Evolutionary conservation across 257 asterid species (phyloP).

Genomic region (Echium plantagineum): DNA sequence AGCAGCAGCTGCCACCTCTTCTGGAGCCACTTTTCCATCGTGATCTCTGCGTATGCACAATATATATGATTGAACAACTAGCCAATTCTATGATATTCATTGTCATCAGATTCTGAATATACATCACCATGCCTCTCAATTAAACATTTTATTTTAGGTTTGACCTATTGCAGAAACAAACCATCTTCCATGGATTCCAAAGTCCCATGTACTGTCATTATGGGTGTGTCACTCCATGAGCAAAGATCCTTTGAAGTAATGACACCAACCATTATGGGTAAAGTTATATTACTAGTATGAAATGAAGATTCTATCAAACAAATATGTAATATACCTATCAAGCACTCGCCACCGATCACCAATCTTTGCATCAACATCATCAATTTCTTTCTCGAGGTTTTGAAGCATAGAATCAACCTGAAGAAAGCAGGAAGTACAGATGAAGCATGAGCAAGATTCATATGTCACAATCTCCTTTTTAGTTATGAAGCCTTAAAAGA

Average conservation of each 20-base stretch:
- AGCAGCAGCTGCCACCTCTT: conserved; percentile 84
- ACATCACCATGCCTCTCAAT: too few species aligned
- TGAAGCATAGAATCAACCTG: conserved; percentile 98
- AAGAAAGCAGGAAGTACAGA: conserved; percentile 3
- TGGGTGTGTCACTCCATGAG: too few species aligned
- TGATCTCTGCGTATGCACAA: conserved; percentile 38
- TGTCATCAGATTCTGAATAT: not conserved
- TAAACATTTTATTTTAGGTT: too few species aligned
- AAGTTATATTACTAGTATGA: not conserved
- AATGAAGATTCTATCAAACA: not conserved
- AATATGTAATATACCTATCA: conserved; percentile 49
- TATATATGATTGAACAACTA: not conserved
- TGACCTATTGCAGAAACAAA: too few species aligned
- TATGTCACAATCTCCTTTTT: not conserved
- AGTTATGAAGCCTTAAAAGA: not conserved
- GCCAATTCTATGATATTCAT: not conserved
- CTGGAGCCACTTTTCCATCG: conserved; percentile 84
- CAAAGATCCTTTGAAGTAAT: too few species aligned
- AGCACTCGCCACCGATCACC: conserved; percentile 91
- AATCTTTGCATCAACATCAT: conserved; percentile 88
- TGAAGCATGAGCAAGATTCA: not conserved
- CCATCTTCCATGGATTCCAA: not conserved
- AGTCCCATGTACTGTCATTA: too few species aligned
- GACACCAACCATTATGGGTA: not conserved
- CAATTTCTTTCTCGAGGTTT: conserved; percentile 92